Conservation (phyloP, 306 rosid species). For the Geum urbanum region DNA sequence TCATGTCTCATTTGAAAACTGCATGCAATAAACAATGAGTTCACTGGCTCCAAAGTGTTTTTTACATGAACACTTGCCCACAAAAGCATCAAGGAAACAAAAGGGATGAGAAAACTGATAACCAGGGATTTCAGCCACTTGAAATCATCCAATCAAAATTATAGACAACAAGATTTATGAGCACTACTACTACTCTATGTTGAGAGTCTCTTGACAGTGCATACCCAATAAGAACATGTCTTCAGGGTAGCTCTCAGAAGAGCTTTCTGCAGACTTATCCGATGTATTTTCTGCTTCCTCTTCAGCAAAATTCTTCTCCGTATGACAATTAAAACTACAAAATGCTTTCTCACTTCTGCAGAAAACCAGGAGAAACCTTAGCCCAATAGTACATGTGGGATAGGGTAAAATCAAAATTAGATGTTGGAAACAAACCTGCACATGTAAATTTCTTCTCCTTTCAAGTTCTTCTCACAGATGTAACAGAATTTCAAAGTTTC, state of each 20-base stretch:
- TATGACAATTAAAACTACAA: conserved; percentile 56
- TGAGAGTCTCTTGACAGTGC: conserved; percentile 24
- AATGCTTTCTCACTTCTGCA: conserved; percentile 60
- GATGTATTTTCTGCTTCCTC: conserved; percentile 41
- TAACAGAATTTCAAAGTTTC: conserved; percentile 37
- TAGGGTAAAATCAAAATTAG: not conserved
- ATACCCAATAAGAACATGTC: conserved; percentile 56
- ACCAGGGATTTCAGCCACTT: conserved; percentile 59
- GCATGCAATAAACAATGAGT: conserved; percentile 13
- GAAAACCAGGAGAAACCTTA: conserved; percentile 19
- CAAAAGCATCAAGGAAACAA: conserved; percentile 16
- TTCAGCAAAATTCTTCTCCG: conserved; percentile 40
- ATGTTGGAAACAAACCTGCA: conserved; percentile 49
- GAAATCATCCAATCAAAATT: conserved; percentile 44
- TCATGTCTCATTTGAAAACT: not conserved
- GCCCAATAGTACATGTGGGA: conserved; percentile 14
- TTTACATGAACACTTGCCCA: conserved; percentile 19
- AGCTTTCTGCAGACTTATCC: conserved; percentile 37
- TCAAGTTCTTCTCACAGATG: conserved; percentile 52
- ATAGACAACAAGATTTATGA: conserved; percentile 22
- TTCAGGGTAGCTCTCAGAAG: conserved; percentile 56
- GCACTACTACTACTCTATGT: not conserved
- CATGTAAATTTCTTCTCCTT: conserved; percentile 39
- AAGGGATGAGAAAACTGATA: conserved; percentile 25
- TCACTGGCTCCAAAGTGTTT: conserved; percentile 26